Base-by-base conservation (phyloP, 78 protist species). In the Andalucia godoyi region DNA sequence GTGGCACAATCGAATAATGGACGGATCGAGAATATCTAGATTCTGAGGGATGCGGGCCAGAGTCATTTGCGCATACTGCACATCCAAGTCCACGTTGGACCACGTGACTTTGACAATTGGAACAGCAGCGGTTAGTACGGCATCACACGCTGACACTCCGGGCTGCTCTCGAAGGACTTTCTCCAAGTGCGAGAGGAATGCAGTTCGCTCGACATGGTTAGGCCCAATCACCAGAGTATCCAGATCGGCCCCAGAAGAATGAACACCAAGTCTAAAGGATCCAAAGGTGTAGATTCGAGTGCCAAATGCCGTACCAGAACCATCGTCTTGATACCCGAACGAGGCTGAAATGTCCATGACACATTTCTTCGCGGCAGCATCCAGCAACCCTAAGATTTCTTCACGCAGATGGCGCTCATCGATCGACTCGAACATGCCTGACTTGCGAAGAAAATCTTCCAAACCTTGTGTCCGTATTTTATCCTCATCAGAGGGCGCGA, bases 251-350 rank as follows among this genome's bases (percentile, higher is more conserved):
- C 93, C 92, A 4, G 73, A 43, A 4, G 70, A 76, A 66, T 77
- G 79, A 30, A 91, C 94, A 27, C 98, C 99, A 33, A 90, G 81
- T 17, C 96, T 83, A 70, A 95, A 95, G 18, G 96, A 89, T 21
- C 99, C 99, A 39, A 79, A 92, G 18, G 98, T 90, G 54, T 75
- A 74, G 50, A 95, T 59, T n/a, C 40, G 25, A 36, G 83, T 88
- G 40, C 81, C 81, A n/a, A 50, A 57, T 3, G 15, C 36, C 29
- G 2, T n/a, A n/a, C 5, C 47, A 42, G n/a, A n/a, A n/a, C n/a
- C n/a, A n/a, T n/a, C n/a, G n/a, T n/a, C n/a, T n/a, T n/a, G n/a
- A n/a, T n/a, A n/a, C n/a, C n/a, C n/a, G n/a, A n/a, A n/a, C n/a
- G n/a, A n/a, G n/a, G n/a, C n/a, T n/a, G n/a, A n/a, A n/a, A n/a